A percentile compares a stretch with the other conserved stretches of the same genome.
Evolutionary conservation across 805 yeast species (phyloP).

Genomic region (Schwanniomyces vanrijiae): DNA sequence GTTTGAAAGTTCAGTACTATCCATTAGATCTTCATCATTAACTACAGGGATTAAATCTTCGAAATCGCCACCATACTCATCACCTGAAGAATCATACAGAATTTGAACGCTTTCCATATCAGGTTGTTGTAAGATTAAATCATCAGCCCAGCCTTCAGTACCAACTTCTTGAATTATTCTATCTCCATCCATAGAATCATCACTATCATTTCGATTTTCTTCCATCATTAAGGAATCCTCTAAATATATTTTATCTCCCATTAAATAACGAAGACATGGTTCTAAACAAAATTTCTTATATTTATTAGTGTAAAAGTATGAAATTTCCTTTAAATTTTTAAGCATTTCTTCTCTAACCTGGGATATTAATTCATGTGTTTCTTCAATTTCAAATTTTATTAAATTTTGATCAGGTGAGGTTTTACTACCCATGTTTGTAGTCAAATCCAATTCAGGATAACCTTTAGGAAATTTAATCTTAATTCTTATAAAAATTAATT

Average conservation of each 20-base stretch:
- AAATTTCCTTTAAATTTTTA: conserved; percentile 51
- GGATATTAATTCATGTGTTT: conserved; percentile 64
- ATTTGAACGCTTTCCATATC: conserved; percentile 13
- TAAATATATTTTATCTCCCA: conserved; percentile 72
- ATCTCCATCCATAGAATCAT: conserved; percentile 22
- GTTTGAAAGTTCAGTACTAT: conserved; percentile 7
- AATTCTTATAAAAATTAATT: conserved; percentile 64
- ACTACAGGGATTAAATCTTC: conserved; percentile 42
- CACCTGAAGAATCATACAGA: conserved; percentile 23
- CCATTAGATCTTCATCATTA: conserved; percentile 33
- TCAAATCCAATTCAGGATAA: conserved; percentile 59
- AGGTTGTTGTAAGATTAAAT: conserved; percentile 38
- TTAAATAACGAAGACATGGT: conserved; percentile 67
- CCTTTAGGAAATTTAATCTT: conserved; percentile 66
- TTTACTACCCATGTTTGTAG: conserved; percentile 12
- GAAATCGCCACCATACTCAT: conserved; percentile 33
- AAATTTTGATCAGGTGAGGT: conserved; percentile 20
- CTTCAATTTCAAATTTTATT: conserved; percentile 64
- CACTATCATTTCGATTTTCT: conserved; percentile 16
- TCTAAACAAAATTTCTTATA: conserved; percentile 72
- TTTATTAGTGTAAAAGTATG: conserved; percentile 53
- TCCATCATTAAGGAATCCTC: conserved; percentile 32
- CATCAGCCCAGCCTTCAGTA: conserved; percentile 44
- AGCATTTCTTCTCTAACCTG: conserved; percentile 53
- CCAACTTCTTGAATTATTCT: conserved; percentile 32